Evolutionary conservation across 2,329 filamentous ascomycete genomes (phyloP), one percentile per base, ranked within the genome.

Genomic region (Hypoxylon sp.): DNA sequence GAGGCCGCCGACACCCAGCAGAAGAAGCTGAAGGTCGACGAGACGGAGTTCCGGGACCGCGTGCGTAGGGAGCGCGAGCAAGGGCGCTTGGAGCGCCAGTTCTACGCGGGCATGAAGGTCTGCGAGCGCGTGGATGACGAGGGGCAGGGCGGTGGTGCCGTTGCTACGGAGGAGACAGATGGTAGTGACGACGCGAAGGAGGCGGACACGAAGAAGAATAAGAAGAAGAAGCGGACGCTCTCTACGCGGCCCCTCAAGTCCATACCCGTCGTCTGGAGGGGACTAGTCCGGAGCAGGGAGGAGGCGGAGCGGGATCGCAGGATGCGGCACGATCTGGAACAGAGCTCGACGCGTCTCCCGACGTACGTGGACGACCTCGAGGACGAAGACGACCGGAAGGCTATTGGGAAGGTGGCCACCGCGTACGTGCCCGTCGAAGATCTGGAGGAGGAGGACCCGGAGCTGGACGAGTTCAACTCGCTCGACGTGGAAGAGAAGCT

Each of bases 251-350:
- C 86, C 28, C 81, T 92, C 11, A 87, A 85, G 63, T 84, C 87
- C 26, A 87, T 96, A 64, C 91, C 92, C 43, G 81, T 98, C 1
- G 82, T 97, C 4, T 97, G 93, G 83, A 87, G 95, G 0, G 89
- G 89, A 0, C 80, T 97, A 4, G 83, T 93, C 8, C 87, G 89
- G 32, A 82, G 86, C 58, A 84, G 92, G 30, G 86, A 91, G 68
- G 87, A 91, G 72, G 87, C 85, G 19, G 90, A 94, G 75, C 84
- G 87, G 20, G 89, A 93, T 56, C 78, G 85, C 4, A 79, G 86
- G 59, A 88, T 89, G 82, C 82, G 86, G 49, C 82, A 88, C 59
- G 87, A 91, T 70, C 78, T 93, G 15, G 85, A 90, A 66, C 85
- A 91, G 71, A 89, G 86, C 52, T 79, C 91, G 1, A 83, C 83